phyloP scores from a whole-genome alignment of 2,329 filamentous ascomycete species.

The Xylaria sp. region DNA sequence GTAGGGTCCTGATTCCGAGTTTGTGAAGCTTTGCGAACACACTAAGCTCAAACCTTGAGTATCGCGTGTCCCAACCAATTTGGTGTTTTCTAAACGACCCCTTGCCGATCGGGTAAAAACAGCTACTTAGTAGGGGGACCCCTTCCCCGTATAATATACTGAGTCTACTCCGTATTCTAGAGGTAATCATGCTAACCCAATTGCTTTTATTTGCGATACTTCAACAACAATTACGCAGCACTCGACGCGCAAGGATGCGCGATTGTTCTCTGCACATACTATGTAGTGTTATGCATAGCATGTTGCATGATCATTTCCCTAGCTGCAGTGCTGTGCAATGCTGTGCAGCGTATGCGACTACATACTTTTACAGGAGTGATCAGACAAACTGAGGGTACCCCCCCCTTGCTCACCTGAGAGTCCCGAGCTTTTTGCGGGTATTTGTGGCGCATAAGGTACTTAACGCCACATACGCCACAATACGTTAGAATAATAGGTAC shows the following conservation, averaged over 20 bases:
- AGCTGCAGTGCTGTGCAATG: not conserved
- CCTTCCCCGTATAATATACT: not conserved
- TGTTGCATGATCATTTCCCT: not conserved
- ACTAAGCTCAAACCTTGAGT: not conserved
- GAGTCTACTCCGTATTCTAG: not conserved
- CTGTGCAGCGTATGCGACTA: not conserved
- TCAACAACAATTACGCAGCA: not conserved
- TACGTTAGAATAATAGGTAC: too few species aligned
- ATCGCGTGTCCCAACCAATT: not conserved
- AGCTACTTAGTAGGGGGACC: not conserved
- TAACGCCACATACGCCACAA: too few species aligned
- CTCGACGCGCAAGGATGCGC: not conserved
- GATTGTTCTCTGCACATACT: not conserved
- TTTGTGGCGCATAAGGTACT: too few species aligned
- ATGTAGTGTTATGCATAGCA: too few species aligned
- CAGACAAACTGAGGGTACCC: too few species aligned
- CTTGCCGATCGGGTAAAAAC: conserved; percentile 7
- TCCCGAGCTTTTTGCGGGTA: too few species aligned
- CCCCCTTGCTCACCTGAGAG: too few species aligned
- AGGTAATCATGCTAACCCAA: not conserved
- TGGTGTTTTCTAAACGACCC: conserved; percentile 1
- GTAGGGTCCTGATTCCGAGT: not conserved
- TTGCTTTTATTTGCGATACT: not conserved
- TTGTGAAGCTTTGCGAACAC: not conserved
- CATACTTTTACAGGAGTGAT: too few species aligned